phyloP scores from a whole-genome alignment of 768 basidiomycete genomes.

The Rickenella mellea region DNA sequence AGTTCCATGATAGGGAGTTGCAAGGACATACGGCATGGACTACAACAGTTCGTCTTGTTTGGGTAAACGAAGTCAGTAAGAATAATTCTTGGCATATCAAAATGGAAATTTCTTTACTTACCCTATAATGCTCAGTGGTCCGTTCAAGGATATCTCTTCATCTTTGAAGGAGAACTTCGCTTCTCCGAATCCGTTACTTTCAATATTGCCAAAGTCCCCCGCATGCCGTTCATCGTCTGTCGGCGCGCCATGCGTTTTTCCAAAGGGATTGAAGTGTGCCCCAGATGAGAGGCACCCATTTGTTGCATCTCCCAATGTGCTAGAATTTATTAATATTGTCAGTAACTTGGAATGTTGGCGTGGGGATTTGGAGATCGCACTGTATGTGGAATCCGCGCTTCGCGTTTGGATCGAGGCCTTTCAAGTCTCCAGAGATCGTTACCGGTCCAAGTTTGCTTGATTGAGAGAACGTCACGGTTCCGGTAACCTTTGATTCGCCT shows the following conservation, averaged over 20 bases:
- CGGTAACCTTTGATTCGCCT: slow-evolving; percentile 50
- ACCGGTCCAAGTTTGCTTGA: slow-evolving; percentile 37
- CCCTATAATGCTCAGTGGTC: slow-evolving; percentile 63
- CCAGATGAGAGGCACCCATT: slow-evolving; percentile 63
- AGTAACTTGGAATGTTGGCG: not conserved
- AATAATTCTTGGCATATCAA: slow-evolving; percentile 3
- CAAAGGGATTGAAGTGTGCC: slow-evolving; percentile 69
- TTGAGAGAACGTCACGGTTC: slow-evolving; percentile 62
- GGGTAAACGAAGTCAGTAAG: slow-evolving; percentile 3
- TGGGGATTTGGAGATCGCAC: slow-evolving; percentile 28
- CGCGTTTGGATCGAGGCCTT: slow-evolving; percentile 46
- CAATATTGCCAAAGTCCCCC: slow-evolving; percentile 71
- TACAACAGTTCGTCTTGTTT: slow-evolving; percentile 54
- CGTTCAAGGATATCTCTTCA: slow-evolving; percentile 53
- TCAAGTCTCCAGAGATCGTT: slow-evolving; percentile 52
- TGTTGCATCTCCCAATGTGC: slow-evolving; percentile 51
- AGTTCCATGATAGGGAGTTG: slow-evolving; percentile 1
- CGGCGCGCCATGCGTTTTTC: slow-evolving; percentile 56
- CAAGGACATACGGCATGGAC: slow-evolving; percentile 49
- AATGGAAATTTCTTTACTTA: slow-evolving; percentile 19
- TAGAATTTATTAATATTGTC: slow-evolving; percentile 9
- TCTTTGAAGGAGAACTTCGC: slow-evolving; percentile 55
- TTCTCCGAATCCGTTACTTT: slow-evolving; percentile 46
- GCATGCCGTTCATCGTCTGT: slow-evolving; percentile 50
- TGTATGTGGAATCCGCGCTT: slow-evolving; percentile 76